Conservation (phyloP, 2,329 filamentous ascomycete species). For the Emergomyces orientalis region DNA sequence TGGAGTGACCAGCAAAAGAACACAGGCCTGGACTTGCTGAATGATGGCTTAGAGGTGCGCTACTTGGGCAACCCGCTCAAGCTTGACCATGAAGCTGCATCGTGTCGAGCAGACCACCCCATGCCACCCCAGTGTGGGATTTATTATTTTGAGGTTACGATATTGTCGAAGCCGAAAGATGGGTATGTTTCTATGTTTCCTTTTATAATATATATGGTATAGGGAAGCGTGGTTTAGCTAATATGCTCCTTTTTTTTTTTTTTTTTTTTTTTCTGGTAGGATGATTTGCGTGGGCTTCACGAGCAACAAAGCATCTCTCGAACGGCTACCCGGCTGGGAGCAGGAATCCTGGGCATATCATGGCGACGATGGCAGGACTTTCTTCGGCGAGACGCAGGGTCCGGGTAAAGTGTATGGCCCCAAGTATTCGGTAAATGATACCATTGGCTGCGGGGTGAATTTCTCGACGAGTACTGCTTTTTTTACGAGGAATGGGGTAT, state of each 20-base stretch:
- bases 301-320: constrained; percentile 48
- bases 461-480: constrained; percentile 53
- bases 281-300: constrained; percentile 52
- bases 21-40: constrained; percentile 60
- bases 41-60: constrained; percentile 63
- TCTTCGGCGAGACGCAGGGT: constrained; percentile 47
- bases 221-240: constrained; percentile 16
- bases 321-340: constrained; percentile 57
- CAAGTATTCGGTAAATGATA: constrained; percentile 50
- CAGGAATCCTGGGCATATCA: constrained; percentile 58
- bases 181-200: constrained; percentile 40
- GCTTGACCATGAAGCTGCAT: constrained; percentile 64
- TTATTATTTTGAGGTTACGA: constrained; percentile 79
- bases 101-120: constrained; percentile 70
- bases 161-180: constrained; percentile 58
- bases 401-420: constrained; percentile 51
- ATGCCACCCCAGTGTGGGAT: constrained; percentile 88
- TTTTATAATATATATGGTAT: neutral
- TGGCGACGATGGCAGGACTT: constrained; percentile 57
- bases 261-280: constrained; percentile 12
- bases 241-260: constrained; percentile 1
- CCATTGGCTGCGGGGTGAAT: constrained; percentile 57
- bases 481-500: constrained; percentile 56
- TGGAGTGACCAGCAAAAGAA: constrained; percentile 78
- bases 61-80: constrained; percentile 50